Conservation (phyloP, 495 filamentous ascomycete species). For the Tuber microsphaerosporum region DNA sequence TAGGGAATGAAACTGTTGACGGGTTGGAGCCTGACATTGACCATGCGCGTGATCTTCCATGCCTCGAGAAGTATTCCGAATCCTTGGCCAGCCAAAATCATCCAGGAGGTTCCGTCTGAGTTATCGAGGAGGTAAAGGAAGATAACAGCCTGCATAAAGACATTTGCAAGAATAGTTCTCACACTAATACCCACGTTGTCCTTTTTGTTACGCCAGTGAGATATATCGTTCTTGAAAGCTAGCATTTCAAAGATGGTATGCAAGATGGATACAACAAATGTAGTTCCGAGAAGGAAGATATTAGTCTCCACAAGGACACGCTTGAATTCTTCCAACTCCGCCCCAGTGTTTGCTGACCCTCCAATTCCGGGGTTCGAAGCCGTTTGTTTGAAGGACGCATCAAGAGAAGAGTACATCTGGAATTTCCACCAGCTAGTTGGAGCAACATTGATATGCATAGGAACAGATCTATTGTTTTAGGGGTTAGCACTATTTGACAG, state of each 20-base stretch:
- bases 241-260: conserved; percentile 95
- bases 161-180: conserved; percentile 90
- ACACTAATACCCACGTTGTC: conserved; percentile 94
- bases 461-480: conserved; percentile 47
- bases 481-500: conserved; percentile 1
- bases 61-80: conserved; percentile 90
- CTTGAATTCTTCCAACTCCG: conserved; percentile 94
- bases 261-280: conserved; percentile 71
- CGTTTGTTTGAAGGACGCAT: conserved; percentile 76
- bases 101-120: conserved; percentile 94
- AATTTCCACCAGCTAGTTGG: conserved; percentile 90
- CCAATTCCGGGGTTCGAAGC: conserved; percentile 54
- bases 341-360: conserved; percentile 42
- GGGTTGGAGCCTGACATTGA: conserved; percentile 75
- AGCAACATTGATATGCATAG: conserved; percentile 74
- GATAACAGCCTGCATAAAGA: conserved; percentile 94
- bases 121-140: conserved; percentile 99
- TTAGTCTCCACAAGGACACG: conserved; percentile 90
- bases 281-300: conserved; percentile 77
- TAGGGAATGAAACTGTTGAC: conserved; percentile 72
- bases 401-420: conserved; percentile 70
- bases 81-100: conserved; percentile 91
- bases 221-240: conserved; percentile 94
- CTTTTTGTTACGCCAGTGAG: conserved; percentile 99
- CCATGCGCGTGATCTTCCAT: conserved; percentile 97